These are phyloP conservation scores for Stylonectria norvegica DNA, from an alignment of 2,329 filamentous ascomycete genomes.

Conservation along the genomic window DNA sequence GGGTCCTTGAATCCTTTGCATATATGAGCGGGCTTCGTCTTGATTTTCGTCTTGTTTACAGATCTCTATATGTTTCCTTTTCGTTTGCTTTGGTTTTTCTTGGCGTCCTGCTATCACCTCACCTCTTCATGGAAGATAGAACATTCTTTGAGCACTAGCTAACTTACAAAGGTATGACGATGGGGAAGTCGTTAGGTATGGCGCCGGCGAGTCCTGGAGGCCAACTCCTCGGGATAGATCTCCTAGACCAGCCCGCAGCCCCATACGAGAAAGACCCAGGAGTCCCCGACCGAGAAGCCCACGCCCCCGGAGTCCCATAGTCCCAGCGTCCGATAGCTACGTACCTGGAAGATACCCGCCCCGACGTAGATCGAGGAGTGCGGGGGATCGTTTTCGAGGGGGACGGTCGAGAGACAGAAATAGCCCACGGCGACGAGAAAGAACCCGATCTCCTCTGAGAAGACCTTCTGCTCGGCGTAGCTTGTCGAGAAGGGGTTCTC, in stretches of 20 bases:
- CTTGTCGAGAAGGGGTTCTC: slow-evolving; percentile 35
- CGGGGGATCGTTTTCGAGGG: slow-evolving; percentile 40
- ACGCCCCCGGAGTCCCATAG: slow-evolving; percentile 34
- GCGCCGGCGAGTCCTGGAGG: slow-evolving; percentile 59
- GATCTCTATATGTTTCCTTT: slow-evolving; percentile 1
- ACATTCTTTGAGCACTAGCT: slow-evolving; percentile 8
- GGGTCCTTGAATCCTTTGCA: not conserved
- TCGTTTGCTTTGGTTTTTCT: slow-evolving; percentile 6
- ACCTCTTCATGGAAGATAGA: no score
- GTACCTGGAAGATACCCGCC: slow-evolving; percentile 43
- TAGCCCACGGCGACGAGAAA: slow-evolving; percentile 36
- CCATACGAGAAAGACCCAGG: slow-evolving; percentile 28
- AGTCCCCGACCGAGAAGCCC: slow-evolving; percentile 40
- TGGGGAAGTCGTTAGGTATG: slow-evolving; percentile 59
- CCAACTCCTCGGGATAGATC: slow-evolving; percentile 53
- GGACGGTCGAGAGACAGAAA: slow-evolving; percentile 41
- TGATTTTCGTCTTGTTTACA: no score
- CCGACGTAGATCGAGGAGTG: slow-evolving; percentile 41
- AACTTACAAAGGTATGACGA: slow-evolving; percentile 51
- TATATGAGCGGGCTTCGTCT: not conserved
- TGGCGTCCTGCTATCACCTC: no score
- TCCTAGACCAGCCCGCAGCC: slow-evolving; percentile 35
- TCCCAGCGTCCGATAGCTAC: slow-evolving; percentile 43
- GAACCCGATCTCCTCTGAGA: slow-evolving; percentile 36
- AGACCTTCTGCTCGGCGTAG: slow-evolving; percentile 39